Base-by-base conservation (phyloP, 495 filamentous ascomycete genomes). In the Talaromyces nanjingensis region DNA sequence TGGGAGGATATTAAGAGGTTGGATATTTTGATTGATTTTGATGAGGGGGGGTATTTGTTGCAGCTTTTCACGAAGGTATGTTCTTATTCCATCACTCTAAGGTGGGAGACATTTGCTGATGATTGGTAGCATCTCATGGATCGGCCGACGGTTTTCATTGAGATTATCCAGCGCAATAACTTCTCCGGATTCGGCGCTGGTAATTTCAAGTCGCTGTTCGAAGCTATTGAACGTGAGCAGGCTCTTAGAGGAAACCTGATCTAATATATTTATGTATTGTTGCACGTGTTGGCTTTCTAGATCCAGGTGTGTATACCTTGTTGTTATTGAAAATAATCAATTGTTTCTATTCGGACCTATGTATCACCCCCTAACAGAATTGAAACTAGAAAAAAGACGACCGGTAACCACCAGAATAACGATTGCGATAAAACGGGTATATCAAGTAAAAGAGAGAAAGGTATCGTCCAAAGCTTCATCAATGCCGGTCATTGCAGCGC, bases 171-270 rank as follows among this genome's bases (percentile, higher is more conserved):
- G 74, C 78, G 91, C 39, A 84, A 91, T 65, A 86, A 91, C 65
- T 97, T 97, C 74, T 82, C 86, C 9, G 93, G 93, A 0, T 96
- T 97, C 67, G 91, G 92, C 4, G 93, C 91, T 2, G 92, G 92
- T n/a, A 96, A 96, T 70, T 96, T 96, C 78, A 96, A 91, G 83
- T 91, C 86, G 60, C 67, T 96, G 66, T 96, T 96, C 69, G 91
- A 96, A 77, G 92, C 93, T 4, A 91, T 97, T 74, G 92, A 96
- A 81, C 73, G 91, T 20, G 92, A 96, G 71, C 93, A 96, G 77
- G 91, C 83, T 22, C 79, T 88, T 72, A 77, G 92, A 63, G 92
- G 92, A 9, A 96, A 96, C 73, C 72, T 96, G 69, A 61, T 79
- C 49, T 81, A 69, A 29, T 27, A 25, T 1, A 7, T 5, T 9